Conservation (phyloP, 78 protist species). For the Dictyostelium intermedium region DNA sequence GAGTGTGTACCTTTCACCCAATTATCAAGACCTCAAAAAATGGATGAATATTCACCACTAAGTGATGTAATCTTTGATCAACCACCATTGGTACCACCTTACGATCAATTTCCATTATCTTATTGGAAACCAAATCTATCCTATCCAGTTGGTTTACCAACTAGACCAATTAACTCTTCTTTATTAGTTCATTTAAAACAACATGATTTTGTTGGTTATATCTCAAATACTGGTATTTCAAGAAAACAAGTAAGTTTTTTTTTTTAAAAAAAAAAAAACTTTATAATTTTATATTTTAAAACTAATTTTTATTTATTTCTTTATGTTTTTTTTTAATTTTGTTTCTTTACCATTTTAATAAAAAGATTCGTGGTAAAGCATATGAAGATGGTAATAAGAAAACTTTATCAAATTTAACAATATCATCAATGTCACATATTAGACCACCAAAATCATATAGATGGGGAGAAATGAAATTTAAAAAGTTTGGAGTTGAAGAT, state of each 20-base stretch:
- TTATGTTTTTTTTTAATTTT: no score
- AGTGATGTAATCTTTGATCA: slow-evolving; percentile 13
- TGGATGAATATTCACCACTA: slow-evolving; percentile 53
- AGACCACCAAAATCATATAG: slow-evolving; percentile 79
- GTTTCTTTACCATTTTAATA: no score
- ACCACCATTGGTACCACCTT: neutral
- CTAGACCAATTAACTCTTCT: slow-evolving; percentile 30
- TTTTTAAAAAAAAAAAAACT: neutral
- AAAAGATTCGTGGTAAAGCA: slow-evolving; percentile 23
- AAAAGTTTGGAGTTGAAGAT: slow-evolving; percentile 72
- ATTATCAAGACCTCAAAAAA: neutral
- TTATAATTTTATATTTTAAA: no score
- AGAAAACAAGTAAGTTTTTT: slow-evolving; percentile 42
- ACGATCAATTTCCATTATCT: neutral
- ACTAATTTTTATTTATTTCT: neutral
- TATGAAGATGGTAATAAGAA: slow-evolving; percentile 59
- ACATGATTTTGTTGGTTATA: slow-evolving; percentile 75
- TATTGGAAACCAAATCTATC: slow-evolving; percentile 75
- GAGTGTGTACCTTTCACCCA: slow-evolving; percentile 42
- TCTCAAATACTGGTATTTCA: slow-evolving; percentile 54
- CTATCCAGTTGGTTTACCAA: slow-evolving; percentile 54
- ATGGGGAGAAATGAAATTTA: slow-evolving; percentile 59
- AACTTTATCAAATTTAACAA: slow-evolving; percentile 37
- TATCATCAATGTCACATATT: slow-evolving; percentile 27
- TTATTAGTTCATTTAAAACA: slow-evolving; percentile 43